Evolutionary conservation across 805 yeast genomes (phyloP).

Genomic region (Yarrowia phangngaensis): DNA sequence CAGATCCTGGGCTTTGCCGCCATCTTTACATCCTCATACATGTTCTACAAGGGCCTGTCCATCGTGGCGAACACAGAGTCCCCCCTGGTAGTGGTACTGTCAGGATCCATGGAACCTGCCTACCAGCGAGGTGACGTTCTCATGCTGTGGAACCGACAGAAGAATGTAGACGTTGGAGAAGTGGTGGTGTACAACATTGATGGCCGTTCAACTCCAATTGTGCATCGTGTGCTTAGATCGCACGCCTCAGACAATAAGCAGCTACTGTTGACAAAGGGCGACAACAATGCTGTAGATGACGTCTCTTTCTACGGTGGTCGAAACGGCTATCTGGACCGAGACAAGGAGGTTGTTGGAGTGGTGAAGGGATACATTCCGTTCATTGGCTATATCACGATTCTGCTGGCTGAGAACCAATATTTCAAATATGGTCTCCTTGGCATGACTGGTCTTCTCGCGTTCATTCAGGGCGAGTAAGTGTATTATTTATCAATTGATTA

Average conservation of each 20-base stretch:
- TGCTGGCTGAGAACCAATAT: constrained; percentile 82
- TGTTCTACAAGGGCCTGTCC: constrained; percentile 83
- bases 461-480: constrained; percentile 56
- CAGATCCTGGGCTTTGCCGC: constrained; percentile 70
- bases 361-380: constrained; percentile 90
- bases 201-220: constrained; percentile 86
- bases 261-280: constrained; percentile 87
- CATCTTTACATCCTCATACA: constrained; percentile 82
- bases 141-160: constrained; percentile 82
- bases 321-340: constrained; percentile 71
- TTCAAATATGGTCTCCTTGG: constrained; percentile 78
- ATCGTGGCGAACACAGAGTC: constrained; percentile 77
- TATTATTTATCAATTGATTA: too few species aligned
- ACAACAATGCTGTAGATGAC: constrained; percentile 90
- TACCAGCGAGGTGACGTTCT: constrained; percentile 96
- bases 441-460: constrained; percentile 63
- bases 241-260: constrained; percentile 56
- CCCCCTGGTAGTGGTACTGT: constrained; percentile 92
- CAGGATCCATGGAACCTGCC: constrained; percentile 99
- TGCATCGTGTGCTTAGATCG: constrained; percentile 87
- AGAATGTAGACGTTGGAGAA: constrained; percentile 73
- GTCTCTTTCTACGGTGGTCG: constrained; percentile 74
- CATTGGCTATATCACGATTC: constrained; percentile 85
- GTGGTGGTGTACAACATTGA: constrained; percentile 85
- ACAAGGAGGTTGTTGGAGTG: constrained; percentile 70